Evolutionary conservation across 306 rosid species (phyloP).

Genomic region (Pyrus communis): DNA sequence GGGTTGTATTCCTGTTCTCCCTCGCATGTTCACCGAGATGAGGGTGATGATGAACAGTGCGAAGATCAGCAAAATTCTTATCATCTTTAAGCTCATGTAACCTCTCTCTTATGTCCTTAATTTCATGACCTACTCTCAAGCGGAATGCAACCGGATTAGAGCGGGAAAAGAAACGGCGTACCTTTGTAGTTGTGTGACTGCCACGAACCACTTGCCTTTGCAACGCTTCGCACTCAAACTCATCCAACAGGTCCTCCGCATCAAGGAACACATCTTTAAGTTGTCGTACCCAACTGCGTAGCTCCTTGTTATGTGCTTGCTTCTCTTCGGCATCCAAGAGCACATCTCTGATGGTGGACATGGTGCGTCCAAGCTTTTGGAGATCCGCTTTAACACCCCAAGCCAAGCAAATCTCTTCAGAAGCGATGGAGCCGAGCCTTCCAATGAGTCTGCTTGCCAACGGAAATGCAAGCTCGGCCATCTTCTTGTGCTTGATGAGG

Average conservation of each 20-base stretch:
- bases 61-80: neutral
- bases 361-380: neutral
- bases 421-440: neutral
- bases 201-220: neutral
- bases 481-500: neutral
- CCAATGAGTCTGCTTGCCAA: neutral
- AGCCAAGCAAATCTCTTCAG: neutral
- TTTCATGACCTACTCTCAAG: neutral
- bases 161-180: conserved; percentile 8
- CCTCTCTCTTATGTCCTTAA: conserved; percentile 1
- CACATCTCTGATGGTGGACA: neutral
- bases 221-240: conserved; percentile 14
- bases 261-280: neutral
- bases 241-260: conserved; percentile 13
- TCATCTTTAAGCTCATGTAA: conserved; percentile 10
- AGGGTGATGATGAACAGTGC: neutral
- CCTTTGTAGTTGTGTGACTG: conserved; percentile 5
- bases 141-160: conserved; percentile 2
- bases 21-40: too few species aligned
- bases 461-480: neutral
- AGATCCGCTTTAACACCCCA: too few species aligned
- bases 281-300: conserved; percentile 2
- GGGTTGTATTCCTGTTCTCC: too few species aligned
- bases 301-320: neutral
- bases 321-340: conserved; percentile 25